Evolutionary conservation across 2,329 filamentous ascomycete species (phyloP).

Genomic region (Paracamarosporium sp.): DNA sequence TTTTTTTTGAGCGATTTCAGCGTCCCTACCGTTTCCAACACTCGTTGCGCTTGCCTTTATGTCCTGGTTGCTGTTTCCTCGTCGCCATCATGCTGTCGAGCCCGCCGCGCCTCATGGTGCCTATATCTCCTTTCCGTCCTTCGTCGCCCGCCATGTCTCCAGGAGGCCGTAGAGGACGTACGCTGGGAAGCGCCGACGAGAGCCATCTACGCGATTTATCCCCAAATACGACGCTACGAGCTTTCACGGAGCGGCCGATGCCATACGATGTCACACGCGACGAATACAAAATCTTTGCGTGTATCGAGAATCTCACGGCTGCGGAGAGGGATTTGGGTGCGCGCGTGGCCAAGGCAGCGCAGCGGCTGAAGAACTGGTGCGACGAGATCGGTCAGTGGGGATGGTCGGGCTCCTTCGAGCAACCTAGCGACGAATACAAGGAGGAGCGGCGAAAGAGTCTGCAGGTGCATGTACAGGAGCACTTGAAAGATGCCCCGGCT

Average conservation of each 20-base stretch:
- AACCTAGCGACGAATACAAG: constrained; percentile 37
- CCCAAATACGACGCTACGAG: constrained; percentile 51
- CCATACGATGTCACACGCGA: constrained; percentile 50
- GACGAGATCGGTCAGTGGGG: constrained; percentile 71
- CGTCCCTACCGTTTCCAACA: constrained; percentile 19
- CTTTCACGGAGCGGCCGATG: constrained; percentile 52
- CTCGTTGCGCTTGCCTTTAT: constrained; percentile 16
- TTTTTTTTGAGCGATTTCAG: constrained; percentile 1
- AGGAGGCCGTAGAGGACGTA: constrained; percentile 32
- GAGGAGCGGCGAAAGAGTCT: constrained; percentile 38
- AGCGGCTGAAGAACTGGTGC: constrained; percentile 76
- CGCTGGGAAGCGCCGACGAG: constrained; percentile 36
- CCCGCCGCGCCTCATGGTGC: constrained; percentile 38
- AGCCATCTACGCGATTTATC: constrained; percentile 44
- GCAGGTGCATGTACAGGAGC: constrained; percentile 39
- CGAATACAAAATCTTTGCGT: constrained; percentile 53
- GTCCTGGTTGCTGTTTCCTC: constrained; percentile 25
- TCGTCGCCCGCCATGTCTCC: constrained; percentile 45
- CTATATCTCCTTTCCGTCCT: constrained; percentile 38
- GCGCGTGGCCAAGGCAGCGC: constrained; percentile 72
- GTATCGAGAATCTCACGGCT: constrained; percentile 68
- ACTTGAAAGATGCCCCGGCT: constrained; percentile 32
- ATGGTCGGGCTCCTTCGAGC: constrained; percentile 61
- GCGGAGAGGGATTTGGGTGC: constrained; percentile 75
- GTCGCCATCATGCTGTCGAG: constrained; percentile 34